phyloP scores from a whole-genome alignment of 345 rosid species.

The Arabidopsis arenosa region DNA sequence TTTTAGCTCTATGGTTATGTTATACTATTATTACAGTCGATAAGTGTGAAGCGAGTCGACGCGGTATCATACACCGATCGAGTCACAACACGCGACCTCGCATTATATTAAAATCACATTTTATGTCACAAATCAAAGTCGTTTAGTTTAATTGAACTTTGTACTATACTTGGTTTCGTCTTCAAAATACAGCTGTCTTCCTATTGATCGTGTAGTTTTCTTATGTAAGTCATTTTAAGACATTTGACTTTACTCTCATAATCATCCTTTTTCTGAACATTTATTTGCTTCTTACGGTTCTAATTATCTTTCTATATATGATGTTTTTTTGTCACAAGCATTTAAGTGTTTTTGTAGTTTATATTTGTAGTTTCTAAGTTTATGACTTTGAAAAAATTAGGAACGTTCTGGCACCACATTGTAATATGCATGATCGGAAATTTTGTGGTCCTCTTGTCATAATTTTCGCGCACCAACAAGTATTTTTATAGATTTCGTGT shows the following conservation, averaged over 20 bases:
- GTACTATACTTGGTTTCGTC: slow-evolving; percentile 35
- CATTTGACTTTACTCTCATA: slow-evolving; percentile 36
- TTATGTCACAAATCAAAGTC: slow-evolving; percentile 26
- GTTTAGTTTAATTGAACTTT: slow-evolving; percentile 14
- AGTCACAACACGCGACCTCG: slow-evolving; percentile 38
- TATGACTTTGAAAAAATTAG: slow-evolving; percentile 18
- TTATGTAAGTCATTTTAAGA: slow-evolving; percentile 42
- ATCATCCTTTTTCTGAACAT: slow-evolving; percentile 26
- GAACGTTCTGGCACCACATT: slow-evolving; percentile 42
- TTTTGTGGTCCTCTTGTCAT: slow-evolving; percentile 37
- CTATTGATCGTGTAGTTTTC: slow-evolving; percentile 14
- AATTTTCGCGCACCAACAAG: slow-evolving; percentile 26
- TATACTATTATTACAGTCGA: slow-evolving; percentile 2
- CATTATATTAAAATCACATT: background rate
- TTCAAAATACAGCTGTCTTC: slow-evolving; percentile 43
- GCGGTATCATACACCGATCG: slow-evolving; percentile 29
- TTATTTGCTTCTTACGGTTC: slow-evolving; percentile 5
- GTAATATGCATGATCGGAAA: slow-evolving; percentile 29
- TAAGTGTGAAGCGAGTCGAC: slow-evolving; percentile 39
- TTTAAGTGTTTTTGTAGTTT: slow-evolving; percentile 5
- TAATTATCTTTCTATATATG: slow-evolving; percentile 27
- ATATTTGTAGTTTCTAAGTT: slow-evolving; percentile 23
- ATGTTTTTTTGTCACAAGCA: background rate
- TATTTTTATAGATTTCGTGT: slow-evolving; percentile 18
- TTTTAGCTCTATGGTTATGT: background rate